Base-by-base conservation (phyloP, 2,329 filamentous ascomycete genomes). In the Rutstroemia sp. region DNA sequence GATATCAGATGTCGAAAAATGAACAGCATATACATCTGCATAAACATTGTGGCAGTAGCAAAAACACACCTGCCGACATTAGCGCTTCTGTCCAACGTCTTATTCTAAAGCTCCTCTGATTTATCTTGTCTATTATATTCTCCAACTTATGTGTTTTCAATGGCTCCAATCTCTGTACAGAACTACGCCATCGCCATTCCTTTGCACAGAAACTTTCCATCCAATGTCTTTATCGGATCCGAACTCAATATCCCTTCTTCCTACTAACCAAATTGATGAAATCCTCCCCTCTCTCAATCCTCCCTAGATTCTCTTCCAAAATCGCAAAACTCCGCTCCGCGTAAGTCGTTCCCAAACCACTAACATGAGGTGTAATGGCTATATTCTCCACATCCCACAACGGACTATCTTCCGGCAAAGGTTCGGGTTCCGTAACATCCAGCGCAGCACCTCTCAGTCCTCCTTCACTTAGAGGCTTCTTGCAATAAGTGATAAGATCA, bases 391-490 rank as follows among this genome's bases (percentile, higher is more conserved):
- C 69, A 49, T 76, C 76, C 85, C 85, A 88, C 52, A 88, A 68
- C 63, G 82, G 78, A 63, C 80, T 78, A 44, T 83, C 78, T 18
- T 69, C 63, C 0, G 82, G 82, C 61, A 88, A 67, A 0, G 85
- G 85, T 65, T 88, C 85, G 0, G 85, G 84, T 61, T 87, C 83
- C 14, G 84, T 82, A 1, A 88, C 85, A 71, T 88, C 85, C 38
- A 88, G 70, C 3, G 83, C 82, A 0, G 84, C 85, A 30, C 84
- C 85, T 25, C 75, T 71, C 30, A 88, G 66, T 2, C 77, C 74
- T 0, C 77, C 77, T 0, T 74, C 70, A 23, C 63, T 62, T 23
- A 58, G 45, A 18, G 59, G 52, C 27, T 65, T 66, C 58, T 71
- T 71, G 37, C 87, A 66, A 1, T 82, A 79, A 1, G 69, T 71